phyloP scores from a whole-genome alignment of 2,329 filamentous ascomycete species.

The Pleoardoris graminearum region DNA sequence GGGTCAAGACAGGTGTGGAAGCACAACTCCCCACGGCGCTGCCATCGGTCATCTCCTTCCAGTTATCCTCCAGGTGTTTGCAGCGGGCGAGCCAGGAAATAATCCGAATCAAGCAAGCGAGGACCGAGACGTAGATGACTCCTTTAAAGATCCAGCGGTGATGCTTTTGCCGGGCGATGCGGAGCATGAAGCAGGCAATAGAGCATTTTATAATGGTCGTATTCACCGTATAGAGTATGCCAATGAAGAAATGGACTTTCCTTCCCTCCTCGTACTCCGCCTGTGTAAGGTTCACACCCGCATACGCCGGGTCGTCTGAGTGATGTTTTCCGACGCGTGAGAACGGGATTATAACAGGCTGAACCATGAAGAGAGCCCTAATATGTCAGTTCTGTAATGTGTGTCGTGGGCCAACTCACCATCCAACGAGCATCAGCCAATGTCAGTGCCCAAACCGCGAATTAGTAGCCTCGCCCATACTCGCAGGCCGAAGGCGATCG shows the following conservation, averaged over 20 bases:
- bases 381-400: background rate
- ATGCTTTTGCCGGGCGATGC: background rate
- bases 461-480: slow-evolving; percentile 1
- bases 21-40: background rate
- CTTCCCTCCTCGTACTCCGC: background rate
- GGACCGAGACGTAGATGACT: background rate
- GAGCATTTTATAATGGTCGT: slow-evolving; percentile 4
- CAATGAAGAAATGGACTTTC: slow-evolving; percentile 1
- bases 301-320: too few relatives aligned
- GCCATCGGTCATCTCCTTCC: slow-evolving; percentile 10
- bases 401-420: background rate
- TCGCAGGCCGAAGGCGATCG: background rate
- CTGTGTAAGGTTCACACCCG: background rate
- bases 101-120: background rate
- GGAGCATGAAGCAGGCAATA: slow-evolving; percentile 3
- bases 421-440: slow-evolving; percentile 8
- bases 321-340: slow-evolving; percentile 3
- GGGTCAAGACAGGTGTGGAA: slow-evolving; percentile 21
- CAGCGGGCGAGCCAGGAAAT: slow-evolving; percentile 10
- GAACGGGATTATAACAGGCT: background rate
- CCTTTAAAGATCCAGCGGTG: slow-evolving; percentile 1
- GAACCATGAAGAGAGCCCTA: background rate
- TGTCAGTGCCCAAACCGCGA: slow-evolving; percentile 4
- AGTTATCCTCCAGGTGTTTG: slow-evolving; percentile 12
- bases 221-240: background rate